Conservation (phyloP, 495 filamentous ascomycete species). For the Podospora comata region DNA sequence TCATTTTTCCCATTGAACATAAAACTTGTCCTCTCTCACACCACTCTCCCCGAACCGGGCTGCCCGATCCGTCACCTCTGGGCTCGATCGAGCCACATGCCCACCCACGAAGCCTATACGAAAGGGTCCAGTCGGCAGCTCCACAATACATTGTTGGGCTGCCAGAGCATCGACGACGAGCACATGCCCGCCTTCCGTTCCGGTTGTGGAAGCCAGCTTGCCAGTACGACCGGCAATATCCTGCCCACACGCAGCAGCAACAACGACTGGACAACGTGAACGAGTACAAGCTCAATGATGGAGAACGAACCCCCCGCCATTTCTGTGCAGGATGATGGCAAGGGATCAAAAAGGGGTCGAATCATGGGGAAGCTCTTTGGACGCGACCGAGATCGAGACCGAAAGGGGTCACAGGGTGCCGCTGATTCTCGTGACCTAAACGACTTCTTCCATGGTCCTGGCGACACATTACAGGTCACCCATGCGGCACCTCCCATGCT, state of each 20-base stretch:
- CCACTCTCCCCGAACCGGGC: conserved; percentile 7
- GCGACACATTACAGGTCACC: conserved; percentile 41
- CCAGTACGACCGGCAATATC: neutral
- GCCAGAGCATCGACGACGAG: conserved; percentile 12
- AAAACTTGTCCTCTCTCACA: neutral
- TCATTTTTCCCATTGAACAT: conserved; percentile 1
- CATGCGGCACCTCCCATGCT: conserved; percentile 42
- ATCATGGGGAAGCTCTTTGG: conserved; percentile 52
- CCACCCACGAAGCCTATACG: conserved; percentile 13
- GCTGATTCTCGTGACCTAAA: conserved; percentile 39
- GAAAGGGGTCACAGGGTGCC: conserved; percentile 41
- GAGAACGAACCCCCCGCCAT: conserved; percentile 41
- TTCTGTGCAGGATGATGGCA: conserved; percentile 35
- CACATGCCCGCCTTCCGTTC: conserved; percentile 21
- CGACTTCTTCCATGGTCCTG: conserved; percentile 44
- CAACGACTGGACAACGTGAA: conserved; percentile 10
- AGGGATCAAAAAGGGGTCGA: conserved; percentile 40
- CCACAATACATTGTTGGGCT: conserved; percentile 23
- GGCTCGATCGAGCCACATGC: conserved; percentile 19
- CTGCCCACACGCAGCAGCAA: neutral
- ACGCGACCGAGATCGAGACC: conserved; percentile 36
- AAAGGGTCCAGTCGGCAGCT: conserved; percentile 21
- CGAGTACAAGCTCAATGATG: conserved; percentile 32
- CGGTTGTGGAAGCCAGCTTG: conserved; percentile 8
- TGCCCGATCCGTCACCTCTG: conserved; percentile 12